These are phyloP conservation scores for Oryza longistaminata DNA, from an alignment of 176 grass and related monocot genomes.

Conservation along the genomic window DNA sequence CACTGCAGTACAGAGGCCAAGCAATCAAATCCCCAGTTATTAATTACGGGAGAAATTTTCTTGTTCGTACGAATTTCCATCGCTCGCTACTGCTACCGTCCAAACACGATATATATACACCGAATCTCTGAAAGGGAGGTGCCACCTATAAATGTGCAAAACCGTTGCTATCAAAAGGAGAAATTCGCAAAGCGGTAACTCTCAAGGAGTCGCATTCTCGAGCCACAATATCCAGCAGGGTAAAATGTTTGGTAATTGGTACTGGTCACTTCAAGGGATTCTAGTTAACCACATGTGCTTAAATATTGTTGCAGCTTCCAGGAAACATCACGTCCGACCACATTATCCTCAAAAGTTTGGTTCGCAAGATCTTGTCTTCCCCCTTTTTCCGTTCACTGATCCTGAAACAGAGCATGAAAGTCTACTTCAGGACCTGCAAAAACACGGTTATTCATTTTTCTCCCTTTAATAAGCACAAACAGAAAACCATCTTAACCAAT, in stretches of 20 bases:
- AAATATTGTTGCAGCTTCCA: constrained; percentile 34
- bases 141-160: constrained; percentile 32
- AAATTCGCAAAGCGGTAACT: constrained; percentile 25
- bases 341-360: constrained; percentile 36
- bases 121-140: constrained; percentile 38
- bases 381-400: not conserved
- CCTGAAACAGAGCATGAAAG: not conserved
- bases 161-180: constrained; percentile 29
- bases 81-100: not conserved
- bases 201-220: constrained; percentile 27
- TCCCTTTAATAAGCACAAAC: not conserved
- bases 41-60: not conserved
- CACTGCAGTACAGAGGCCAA: not conserved
- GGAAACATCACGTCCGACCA: constrained; percentile 42
- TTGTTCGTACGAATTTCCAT: not conserved
- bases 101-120: not conserved
- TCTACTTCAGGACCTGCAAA: not conserved
- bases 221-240: constrained; percentile 8
- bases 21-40: not conserved
- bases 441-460: not conserved
- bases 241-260: constrained; percentile 29
- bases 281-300: constrained; percentile 26
- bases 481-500: not conserved
- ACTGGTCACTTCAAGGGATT: constrained; percentile 4
- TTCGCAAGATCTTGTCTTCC: constrained; percentile 20